Percentiles rank a stretch among this genome's conserved stretches.
Conservation (phyloP, 306 rosid genomes). For the Ormosia emarginata region DNA sequence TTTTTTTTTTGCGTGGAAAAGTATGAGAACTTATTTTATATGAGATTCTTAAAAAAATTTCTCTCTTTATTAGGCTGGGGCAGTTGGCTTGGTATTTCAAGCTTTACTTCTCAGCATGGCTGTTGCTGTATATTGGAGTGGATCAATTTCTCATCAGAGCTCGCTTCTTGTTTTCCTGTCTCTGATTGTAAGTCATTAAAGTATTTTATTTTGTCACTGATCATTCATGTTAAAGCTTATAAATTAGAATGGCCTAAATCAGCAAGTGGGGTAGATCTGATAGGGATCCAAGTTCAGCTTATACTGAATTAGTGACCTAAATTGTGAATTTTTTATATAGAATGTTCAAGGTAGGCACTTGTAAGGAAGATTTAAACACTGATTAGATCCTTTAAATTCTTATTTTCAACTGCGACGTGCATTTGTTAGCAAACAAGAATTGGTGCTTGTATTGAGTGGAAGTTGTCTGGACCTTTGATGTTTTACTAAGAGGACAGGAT, state of each 20-base stretch:
- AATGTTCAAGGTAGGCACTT: constrained; percentile 8
- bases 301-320: constrained; percentile 6
- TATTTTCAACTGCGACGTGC: not conserved
- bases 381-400: not conserved
- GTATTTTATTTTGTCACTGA: not conserved
- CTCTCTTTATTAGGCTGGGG: constrained; percentile 74
- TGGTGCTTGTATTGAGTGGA: not conserved
- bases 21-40: not conserved
- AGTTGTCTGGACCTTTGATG: not conserved
- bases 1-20: not conserved
- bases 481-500: not conserved
- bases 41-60: not conserved
- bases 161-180: constrained; percentile 75
- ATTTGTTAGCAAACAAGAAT: not conserved
- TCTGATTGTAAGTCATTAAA: constrained; percentile 71
- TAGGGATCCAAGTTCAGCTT: not conserved
- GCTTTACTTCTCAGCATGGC: constrained; percentile 88
- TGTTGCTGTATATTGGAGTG: constrained; percentile 80
- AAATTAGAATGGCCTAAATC: not conserved
- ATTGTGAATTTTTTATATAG: not conserved
- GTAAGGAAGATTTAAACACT: not conserved
- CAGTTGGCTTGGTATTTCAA: constrained; percentile 85
- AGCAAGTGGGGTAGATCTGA: not conserved
- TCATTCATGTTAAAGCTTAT: constrained; percentile 2
- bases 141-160: constrained; percentile 66